Evolutionary conservation across 768 basidiomycete species (phyloP), one percentile per base, ranked within the genome.

Genomic region (Pholiota microspora): DNA sequence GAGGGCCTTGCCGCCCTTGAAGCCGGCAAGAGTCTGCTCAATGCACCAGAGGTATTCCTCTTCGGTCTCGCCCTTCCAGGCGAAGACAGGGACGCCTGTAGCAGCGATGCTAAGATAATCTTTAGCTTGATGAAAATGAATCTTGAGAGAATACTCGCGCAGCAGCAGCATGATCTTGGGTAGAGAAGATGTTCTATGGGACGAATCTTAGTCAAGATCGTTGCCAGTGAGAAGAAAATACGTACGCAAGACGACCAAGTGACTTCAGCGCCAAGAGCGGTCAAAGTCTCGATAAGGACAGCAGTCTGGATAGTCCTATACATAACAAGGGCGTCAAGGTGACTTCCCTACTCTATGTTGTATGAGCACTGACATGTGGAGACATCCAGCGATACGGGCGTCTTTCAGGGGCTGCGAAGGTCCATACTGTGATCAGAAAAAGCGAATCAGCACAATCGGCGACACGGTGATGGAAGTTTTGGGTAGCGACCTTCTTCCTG

Each of bases 21-120:
- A 99, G n/a, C 84, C 91, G 62, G 83, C 71, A 61, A 99, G 72
- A 45, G 92, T 91, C 76, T 99, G 97, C 68, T 98, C 94, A 63
- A 99, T 93, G 71, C 95, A 98, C 97, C 97, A 99, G 61, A 74
- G 68, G 76, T 98, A 98, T 71, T 99, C 97, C 73, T 98, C 97
- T 69, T 98, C 97, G 44, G 95, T 95, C 80, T 99, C 97, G 53
- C 97, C 97, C 79, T 99, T 99, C 97, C 97, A 99, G 36, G 97
- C 97, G 68, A 86, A 99, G 66, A 98, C 97, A 61, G 97, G 97
- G 53, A 98, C 92, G 62, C 96, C 96, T 56, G 97, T 98, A 15
- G 94, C 96, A 60, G 96, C 96, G 60, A 98, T 98, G 61, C 91
- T 93, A 64, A 18, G 53, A 55, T 32, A 24, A 40, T 21, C 46